phyloP scores from a whole-genome alignment of 768 basidiomycete species.

The Trametopsis cervina region DNA sequence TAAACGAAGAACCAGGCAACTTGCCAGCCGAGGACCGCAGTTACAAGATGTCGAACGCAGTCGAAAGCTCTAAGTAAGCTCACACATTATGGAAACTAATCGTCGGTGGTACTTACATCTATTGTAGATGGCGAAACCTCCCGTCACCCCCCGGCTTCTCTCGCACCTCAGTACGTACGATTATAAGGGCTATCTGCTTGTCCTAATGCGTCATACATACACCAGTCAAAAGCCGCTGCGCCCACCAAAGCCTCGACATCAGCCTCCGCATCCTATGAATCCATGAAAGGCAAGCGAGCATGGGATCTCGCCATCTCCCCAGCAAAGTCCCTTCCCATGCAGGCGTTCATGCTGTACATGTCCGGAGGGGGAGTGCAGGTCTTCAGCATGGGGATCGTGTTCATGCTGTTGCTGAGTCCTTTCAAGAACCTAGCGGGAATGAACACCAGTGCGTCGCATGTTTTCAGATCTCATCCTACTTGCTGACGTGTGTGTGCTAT shows the following conservation, averaged over 20 bases:
- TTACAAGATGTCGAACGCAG: too few relatives aligned
- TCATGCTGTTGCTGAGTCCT: slow-evolving; percentile 84
- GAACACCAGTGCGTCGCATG: slow-evolving; percentile 54
- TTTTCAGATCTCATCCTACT: background rate
- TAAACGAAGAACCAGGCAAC: too few relatives aligned
- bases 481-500: too few relatives aligned
- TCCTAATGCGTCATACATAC: background rate
- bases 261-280: slow-evolving; percentile 48
- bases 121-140: slow-evolving; percentile 53
- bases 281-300: slow-evolving; percentile 70
- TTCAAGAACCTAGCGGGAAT: slow-evolving; percentile 79
- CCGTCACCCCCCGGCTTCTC: slow-evolving; percentile 65
- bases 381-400: slow-evolving; percentile 94
- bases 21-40: too few relatives aligned
- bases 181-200: slow-evolving; percentile 11
- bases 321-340: slow-evolving; percentile 91
- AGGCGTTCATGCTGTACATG: slow-evolving; percentile 98
- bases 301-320: slow-evolving; percentile 83
- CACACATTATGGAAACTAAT: too few relatives aligned
- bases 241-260: slow-evolving; percentile 29
- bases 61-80: too few relatives aligned
- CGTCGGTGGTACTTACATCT: too few relatives aligned
- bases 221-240: slow-evolving; percentile 34
- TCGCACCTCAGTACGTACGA: slow-evolving; percentile 26
- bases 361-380: slow-evolving; percentile 94